These are phyloP conservation scores for Cokeromyces recurvatus DNA, from an alignment of 371 early-diverging fungal species.

Conservation along the genomic window DNA sequence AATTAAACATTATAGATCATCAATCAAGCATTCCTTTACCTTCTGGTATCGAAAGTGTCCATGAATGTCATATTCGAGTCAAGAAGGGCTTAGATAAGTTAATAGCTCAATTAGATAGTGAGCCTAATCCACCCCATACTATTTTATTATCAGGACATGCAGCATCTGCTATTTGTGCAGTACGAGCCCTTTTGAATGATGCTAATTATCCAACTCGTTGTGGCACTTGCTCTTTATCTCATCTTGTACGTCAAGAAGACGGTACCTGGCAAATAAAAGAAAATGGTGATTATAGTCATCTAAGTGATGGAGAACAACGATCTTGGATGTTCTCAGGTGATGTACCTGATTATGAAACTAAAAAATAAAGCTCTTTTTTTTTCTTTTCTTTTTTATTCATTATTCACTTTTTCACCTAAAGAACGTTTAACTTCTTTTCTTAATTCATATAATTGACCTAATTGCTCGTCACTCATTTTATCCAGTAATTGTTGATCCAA, in stretches of 20 bases:
- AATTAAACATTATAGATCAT: conserved; percentile 15
- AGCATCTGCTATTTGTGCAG: conserved; percentile 32
- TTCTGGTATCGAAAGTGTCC: conserved; percentile 18
- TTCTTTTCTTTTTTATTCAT: conserved; percentile 1
- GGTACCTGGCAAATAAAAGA: conserved; percentile 18
- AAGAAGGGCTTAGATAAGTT: conserved; percentile 24
- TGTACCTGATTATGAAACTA: conserved; percentile 31
- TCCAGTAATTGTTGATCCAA: conserved; percentile 46
- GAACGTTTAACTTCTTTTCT: conserved; percentile 50
- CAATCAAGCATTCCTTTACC: conserved; percentile 21
- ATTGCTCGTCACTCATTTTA: conserved; percentile 62
- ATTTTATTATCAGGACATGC: conserved; percentile 36
- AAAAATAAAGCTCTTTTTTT: conserved; percentile 3
- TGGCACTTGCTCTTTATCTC: conserved; percentile 29
- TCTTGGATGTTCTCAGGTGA: conserved; percentile 38
- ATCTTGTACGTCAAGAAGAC: conserved; percentile 21
- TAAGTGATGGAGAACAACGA: conserved; percentile 30
- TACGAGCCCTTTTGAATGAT: conserved; percentile 27
- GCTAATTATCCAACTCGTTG: conserved; percentile 16
- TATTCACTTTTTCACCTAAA: conserved; percentile 23
- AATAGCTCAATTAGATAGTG: conserved; percentile 18
- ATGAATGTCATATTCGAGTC: conserved; percentile 27
- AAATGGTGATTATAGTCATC: conserved; percentile 23
- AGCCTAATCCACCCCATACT: conserved; percentile 4
- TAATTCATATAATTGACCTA: conserved; percentile 64